phyloP scores from a whole-genome alignment of 2,329 filamentous ascomycete genomes.

The Pestalotiopsis sp. region DNA sequence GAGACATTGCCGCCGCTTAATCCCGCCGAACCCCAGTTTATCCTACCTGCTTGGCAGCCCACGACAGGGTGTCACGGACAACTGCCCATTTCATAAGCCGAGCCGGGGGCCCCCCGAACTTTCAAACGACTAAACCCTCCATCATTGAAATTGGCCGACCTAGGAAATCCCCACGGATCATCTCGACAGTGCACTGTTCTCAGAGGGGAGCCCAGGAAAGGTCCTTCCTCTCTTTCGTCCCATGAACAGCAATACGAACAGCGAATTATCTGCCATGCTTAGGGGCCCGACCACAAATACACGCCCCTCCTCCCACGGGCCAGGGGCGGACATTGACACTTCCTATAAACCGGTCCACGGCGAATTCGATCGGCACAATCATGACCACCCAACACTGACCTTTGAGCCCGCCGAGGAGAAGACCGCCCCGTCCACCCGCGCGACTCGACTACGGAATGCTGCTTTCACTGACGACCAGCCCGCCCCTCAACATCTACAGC shows the following conservation, averaged over 20 bases:
- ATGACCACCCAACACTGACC: conserved; percentile 21
- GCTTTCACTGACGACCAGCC: conserved; percentile 13
- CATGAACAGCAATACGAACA: background rate
- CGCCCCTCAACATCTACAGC: conserved; percentile 21
- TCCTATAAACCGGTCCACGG: conserved; percentile 11
- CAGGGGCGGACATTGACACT: background rate
- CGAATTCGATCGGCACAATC: conserved; percentile 18
- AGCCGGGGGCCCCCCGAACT: conserved; percentile 9
- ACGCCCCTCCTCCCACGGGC: background rate
- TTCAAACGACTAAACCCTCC: conserved; percentile 9
- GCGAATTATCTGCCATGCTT: conserved; percentile 11
- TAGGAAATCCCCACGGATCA: conserved; percentile 10
- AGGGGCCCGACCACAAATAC: background rate
- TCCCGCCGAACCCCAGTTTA: background rate
- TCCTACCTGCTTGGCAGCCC: background rate
- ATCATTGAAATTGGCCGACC: conserved; percentile 3
- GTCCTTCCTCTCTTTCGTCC: background rate
- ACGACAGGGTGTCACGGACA: background rate
- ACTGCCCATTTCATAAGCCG: conserved; percentile 1
- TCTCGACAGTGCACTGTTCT: background rate
- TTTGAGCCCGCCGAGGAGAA: conserved; percentile 24
- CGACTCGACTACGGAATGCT: background rate
- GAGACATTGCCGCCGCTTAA: background rate
- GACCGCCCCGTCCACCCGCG: conserved; percentile 15
- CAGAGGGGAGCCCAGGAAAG: background rate